A percentile compares a stretch with the other conserved stretches of the same genome.
phyloP scores from a whole-genome alignment of 306 rosid genomes.

The Vigna nakashimae region DNA sequence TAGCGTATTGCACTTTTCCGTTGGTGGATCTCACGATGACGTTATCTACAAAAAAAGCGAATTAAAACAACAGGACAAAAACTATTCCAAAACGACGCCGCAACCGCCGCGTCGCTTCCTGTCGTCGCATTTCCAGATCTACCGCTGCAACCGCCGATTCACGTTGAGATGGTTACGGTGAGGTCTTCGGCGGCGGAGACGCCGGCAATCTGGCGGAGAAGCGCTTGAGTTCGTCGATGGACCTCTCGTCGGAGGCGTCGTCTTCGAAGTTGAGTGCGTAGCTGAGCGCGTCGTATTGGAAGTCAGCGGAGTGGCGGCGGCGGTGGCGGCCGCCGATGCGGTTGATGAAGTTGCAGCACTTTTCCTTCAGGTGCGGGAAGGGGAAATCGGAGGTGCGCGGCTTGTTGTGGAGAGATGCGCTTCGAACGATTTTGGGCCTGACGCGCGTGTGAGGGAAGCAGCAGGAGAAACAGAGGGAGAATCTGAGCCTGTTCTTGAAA shows the following conservation, averaged over 20 bases:
- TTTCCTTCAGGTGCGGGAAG: constrained; percentile 52
- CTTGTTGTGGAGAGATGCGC: constrained; percentile 46
- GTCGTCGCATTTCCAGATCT: constrained; percentile 33
- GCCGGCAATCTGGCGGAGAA: constrained; percentile 70
- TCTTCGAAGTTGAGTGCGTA: constrained; percentile 77
- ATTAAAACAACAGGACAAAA: background rate
- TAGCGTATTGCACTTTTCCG: background rate
- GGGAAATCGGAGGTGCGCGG: constrained; percentile 51
- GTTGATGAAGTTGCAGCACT: constrained; percentile 56
- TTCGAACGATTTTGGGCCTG: constrained; percentile 47
- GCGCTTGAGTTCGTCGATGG: constrained; percentile 44
- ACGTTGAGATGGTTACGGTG: constrained; percentile 5
- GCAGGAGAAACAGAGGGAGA: constrained; percentile 54
- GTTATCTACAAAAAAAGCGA: constrained; percentile 25
- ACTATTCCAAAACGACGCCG: background rate
- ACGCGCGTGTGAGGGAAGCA: constrained; percentile 50
- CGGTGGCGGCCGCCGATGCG: constrained; percentile 58
- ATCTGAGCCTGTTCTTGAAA: constrained; percentile 52
- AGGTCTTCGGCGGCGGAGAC: constrained; percentile 33
- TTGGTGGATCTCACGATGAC: constrained; percentile 37
- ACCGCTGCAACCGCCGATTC: background rate
- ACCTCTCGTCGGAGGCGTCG: constrained; percentile 44
- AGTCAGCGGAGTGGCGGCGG: constrained; percentile 76
- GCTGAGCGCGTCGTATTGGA: constrained; percentile 73
- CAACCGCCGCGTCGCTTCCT: constrained; percentile 10